Conservation (phyloP, 208 protist genomes). For the Trypanosoma caninum region DNA sequence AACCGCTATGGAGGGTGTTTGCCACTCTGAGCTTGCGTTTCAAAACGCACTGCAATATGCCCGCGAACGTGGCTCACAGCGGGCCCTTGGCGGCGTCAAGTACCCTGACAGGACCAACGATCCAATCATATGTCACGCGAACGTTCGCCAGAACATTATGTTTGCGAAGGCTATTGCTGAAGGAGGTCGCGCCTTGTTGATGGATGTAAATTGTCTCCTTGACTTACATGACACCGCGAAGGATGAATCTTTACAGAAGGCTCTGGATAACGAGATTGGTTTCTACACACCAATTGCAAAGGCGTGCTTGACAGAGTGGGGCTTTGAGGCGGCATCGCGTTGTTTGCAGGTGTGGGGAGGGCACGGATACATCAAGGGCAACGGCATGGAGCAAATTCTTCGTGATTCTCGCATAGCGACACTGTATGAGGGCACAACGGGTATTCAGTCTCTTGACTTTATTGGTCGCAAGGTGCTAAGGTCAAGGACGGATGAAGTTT, state of each 20-base stretch:
- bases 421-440: conserved; percentile 83
- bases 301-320: conserved; percentile 76
- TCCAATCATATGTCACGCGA: conserved; percentile 67
- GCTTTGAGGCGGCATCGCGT: conserved; percentile 58
- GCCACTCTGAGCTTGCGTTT: conserved; percentile 79
- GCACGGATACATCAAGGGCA: conserved; percentile 79
- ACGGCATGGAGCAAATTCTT: conserved; percentile 81
- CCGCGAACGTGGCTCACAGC: conserved; percentile 74
- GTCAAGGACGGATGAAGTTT: conserved; percentile 46
- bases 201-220: conserved; percentile 65
- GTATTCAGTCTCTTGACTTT: conserved; percentile 85
- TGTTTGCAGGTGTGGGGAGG: conserved; percentile 73
- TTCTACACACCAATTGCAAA: conserved; percentile 90
- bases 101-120: conserved; percentile 53
- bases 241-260: conserved; percentile 16
- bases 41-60: conserved; percentile 79
- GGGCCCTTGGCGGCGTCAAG: conserved; percentile 47
- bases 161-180: conserved; percentile 82
- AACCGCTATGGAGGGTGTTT: conserved; percentile 69
- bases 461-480: conserved; percentile 80
- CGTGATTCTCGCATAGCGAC: conserved; percentile 70
- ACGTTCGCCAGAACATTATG: conserved; percentile 80
- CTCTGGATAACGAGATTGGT: conserved; percentile 68
- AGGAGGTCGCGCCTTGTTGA: conserved; percentile 72
- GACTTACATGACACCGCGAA: conserved; percentile 43